Evolutionary conservation across 163 green algal species (phyloP).

Genomic region (Smithsoniella earleae): DNA sequence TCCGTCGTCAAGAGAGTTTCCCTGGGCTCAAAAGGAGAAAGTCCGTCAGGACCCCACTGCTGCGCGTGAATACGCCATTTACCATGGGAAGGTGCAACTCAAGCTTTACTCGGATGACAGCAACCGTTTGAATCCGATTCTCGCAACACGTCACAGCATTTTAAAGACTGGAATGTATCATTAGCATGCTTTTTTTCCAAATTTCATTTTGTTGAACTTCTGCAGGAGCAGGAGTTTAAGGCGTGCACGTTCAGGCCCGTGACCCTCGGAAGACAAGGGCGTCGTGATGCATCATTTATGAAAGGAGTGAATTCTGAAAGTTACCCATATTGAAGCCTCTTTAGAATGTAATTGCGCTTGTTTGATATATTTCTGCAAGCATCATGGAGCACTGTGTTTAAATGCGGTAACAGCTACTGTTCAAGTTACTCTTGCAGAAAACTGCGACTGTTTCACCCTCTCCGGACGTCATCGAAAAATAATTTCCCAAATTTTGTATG

Average conservation of each 20-base stretch:
- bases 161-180: neutral
- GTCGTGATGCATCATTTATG: no score
- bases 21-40: neutral
- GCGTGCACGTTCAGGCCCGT: neutral
- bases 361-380: neutral
- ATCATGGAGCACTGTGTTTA: neutral
- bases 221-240: conserved; percentile 15
- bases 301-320: neutral
- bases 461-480: no score
- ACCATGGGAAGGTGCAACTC: neutral
- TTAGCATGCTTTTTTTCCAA: neutral
- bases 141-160: neutral
- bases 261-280: neutral
- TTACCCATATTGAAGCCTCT: neutral
- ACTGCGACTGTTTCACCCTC: no score
- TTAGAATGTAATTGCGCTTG: neutral
- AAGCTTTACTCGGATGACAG: neutral
- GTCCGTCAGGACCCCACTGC: no score
- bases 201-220: neutral
- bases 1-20: neutral
- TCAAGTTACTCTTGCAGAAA: no score
- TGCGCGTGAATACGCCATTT: no score
- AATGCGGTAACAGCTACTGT: neutral
- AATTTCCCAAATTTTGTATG: no score
- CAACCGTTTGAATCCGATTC: neutral